A percentile compares a stretch with the other conserved stretches of the same genome.
Conservation (phyloP, 768 basidiomycete genomes). For the Boletus fagicola region DNA sequence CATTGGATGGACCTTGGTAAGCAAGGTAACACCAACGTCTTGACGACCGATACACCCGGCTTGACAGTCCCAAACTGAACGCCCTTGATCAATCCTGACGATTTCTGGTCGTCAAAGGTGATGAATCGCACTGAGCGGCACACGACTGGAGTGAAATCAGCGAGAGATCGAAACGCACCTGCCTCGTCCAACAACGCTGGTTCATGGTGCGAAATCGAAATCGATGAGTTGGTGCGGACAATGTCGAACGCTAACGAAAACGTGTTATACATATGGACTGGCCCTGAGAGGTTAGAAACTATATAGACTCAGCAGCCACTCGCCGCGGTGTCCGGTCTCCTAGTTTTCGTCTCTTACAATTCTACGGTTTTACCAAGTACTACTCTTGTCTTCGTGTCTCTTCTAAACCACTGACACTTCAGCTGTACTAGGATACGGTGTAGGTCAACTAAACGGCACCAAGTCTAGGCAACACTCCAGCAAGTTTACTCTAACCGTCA, state of each 20-base stretch:
- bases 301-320: too few relatives aligned
- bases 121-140: constrained; percentile 57
- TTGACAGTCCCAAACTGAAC: constrained; percentile 61
- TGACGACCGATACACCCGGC: constrained; percentile 55
- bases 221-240: constrained; percentile 56
- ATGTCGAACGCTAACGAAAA: constrained; percentile 52
- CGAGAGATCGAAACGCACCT: constrained; percentile 40
- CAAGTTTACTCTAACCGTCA: neutral
- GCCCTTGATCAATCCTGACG: constrained; percentile 72
- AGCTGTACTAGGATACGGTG: neutral
- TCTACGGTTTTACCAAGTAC: too few relatives aligned
- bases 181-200: constrained; percentile 83
- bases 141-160: neutral
- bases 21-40: constrained; percentile 66
- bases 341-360: too few relatives aligned
- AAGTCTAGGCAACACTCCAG: neutral
- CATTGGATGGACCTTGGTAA: too few relatives aligned
- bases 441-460: neutral
- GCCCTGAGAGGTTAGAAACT: neutral
- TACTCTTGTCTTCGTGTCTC: too few relatives aligned
- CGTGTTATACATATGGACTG: neutral
- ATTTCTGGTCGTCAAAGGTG: constrained; percentile 57
- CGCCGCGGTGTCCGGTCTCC: too few relatives aligned
- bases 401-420: neutral
- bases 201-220: constrained; percentile 55